Base-by-base conservation (phyloP, 805 yeast species). In the Scheffersomyces amazonensis region DNA sequence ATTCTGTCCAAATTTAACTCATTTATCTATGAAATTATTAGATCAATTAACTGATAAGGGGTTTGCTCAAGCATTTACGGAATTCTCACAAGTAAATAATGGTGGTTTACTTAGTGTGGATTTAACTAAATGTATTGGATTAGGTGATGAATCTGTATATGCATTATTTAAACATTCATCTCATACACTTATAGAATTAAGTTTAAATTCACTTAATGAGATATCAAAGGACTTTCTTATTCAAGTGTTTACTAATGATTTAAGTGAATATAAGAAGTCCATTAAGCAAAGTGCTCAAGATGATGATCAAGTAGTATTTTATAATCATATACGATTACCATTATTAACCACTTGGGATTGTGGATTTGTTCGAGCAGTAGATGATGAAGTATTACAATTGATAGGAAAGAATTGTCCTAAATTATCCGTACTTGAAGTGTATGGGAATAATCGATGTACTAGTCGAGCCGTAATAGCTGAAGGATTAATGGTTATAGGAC, bases 311-410 rank as follows among this genome's bases (percentile, higher is more conserved):
- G 40, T 37, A 11, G 32, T n/a, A 3, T 56, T 43, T 37, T 59
- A 42, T 34, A 29, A 44, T 2, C 46, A 53, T 21, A 38, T 58
- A 7, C 27, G 46, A 6, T 66, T 80, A 31, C 86, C 89, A 1
- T 71, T 81, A 20, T 62, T 91, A 31, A 78, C 87, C 0, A 73
- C 78, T 23, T 49, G 87, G 13, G 93, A 91, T 56, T 54, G 81
- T 11, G 95, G 97, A 0, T 91, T 91, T 60, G 86, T 88, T 2
- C 68, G 95, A 28, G 68, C 79, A 16, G 75, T 87, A 10, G 88
- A 88, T 53, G 87, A 91, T 58, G 73, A 70, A 15, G 73, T 79
- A 0, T 56, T 90, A n/a, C 76, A 75, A 18, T 52, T 73, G 20
- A 48, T 88, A 16, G 73, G 84, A 2, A 61, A 71, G 19, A 70